Conservation (phyloP, 768 basidiomycete species). For the Daedalea quercina region DNA sequence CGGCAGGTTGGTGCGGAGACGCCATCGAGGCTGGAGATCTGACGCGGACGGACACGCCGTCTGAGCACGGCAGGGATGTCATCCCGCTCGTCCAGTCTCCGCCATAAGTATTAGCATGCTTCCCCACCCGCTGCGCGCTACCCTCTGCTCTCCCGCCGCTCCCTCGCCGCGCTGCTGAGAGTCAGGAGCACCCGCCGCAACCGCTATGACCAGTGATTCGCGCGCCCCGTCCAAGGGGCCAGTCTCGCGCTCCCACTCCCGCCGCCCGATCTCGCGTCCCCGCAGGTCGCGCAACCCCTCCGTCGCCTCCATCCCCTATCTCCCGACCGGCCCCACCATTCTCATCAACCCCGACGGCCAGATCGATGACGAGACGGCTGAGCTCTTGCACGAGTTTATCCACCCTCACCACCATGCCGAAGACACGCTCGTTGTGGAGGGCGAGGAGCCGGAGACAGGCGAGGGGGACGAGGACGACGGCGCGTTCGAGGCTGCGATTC, state of each 20-base stretch:
- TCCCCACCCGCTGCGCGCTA: neutral
- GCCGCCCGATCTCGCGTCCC: constrained; percentile 11
- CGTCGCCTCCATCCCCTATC: constrained; percentile 16
- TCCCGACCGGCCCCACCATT: constrained; percentile 24
- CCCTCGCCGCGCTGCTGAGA: neutral
- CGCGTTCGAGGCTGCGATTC: constrained; percentile 11
- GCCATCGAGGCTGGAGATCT: no score
- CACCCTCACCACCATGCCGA: constrained; percentile 34
- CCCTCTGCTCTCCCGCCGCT: neutral
- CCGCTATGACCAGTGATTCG: constrained; percentile 4
- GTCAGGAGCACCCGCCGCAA: neutral
- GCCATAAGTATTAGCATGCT: neutral
- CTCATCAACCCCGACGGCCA: constrained; percentile 41
- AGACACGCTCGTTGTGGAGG: constrained; percentile 25
- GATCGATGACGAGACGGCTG: constrained; percentile 38
- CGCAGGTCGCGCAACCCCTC: constrained; percentile 18
- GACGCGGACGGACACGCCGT: neutral
- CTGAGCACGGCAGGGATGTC: neutral
- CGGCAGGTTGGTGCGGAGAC: no score
- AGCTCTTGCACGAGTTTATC: constrained; percentile 40
- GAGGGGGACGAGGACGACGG: constrained; percentile 16
- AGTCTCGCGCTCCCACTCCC: constrained; percentile 4
- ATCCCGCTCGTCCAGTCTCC: neutral
- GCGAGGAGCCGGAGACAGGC: constrained; percentile 10
- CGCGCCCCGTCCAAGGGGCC: neutral